Evolutionary conservation across 2,329 filamentous ascomycete species (phyloP).

Genomic region (Plenodomus biglobosus): DNA sequence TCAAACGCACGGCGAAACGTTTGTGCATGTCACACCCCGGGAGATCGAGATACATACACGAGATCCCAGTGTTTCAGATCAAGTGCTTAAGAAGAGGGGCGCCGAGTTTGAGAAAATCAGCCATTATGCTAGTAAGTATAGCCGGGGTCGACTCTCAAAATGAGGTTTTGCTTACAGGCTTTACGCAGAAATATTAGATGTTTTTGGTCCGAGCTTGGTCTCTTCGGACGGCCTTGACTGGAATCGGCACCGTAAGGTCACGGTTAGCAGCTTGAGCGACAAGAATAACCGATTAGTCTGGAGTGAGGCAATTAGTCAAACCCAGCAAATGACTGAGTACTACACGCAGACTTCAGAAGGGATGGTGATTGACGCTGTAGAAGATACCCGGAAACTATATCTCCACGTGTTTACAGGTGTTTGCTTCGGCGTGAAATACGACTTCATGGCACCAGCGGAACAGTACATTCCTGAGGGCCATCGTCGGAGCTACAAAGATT

Average conservation of each 20-base stretch:
- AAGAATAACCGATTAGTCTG: constrained; percentile 33
- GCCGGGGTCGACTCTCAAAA: background rate
- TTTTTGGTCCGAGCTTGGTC: background rate
- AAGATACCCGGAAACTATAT: background rate
- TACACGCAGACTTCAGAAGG: background rate
- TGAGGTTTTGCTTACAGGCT: background rate
- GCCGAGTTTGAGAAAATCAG: background rate
- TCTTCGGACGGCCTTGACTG: constrained; percentile 27
- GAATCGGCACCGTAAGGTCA: constrained; percentile 29
- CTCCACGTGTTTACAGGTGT: background rate
- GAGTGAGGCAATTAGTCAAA: constrained; percentile 6
- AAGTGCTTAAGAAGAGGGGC: background rate
- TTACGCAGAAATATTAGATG: background rate
- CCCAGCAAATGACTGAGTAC: background rate
- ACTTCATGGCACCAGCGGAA: background rate
- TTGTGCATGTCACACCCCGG: background rate
- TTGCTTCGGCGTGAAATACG: background rate
- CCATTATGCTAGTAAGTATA: constrained; percentile 1
- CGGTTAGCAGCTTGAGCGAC: constrained; percentile 26
- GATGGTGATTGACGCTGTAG: background rate
- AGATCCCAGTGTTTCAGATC: background rate
- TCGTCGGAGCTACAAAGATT: background rate
- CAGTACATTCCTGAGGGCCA: background rate
- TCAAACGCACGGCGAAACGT: background rate
- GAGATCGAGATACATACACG: background rate